phyloP scores from a whole-genome alignment of 2,329 filamentous ascomycete species.

The Akanthomyces dipterigenus region DNA sequence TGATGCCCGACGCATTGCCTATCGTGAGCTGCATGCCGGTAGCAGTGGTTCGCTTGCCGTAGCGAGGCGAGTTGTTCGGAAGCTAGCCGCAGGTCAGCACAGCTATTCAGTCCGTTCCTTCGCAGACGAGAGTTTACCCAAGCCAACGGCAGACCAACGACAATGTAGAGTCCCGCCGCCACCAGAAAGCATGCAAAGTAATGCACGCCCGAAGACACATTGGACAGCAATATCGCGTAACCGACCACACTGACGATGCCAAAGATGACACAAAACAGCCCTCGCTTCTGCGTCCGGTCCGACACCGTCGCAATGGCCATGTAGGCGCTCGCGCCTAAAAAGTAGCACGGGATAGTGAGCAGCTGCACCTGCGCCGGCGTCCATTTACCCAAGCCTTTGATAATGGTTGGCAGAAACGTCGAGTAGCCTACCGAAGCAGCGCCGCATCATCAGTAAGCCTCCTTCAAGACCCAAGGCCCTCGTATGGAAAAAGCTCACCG shows the following conservation, averaged over 20 bases:
- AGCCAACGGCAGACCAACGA: constrained; percentile 49
- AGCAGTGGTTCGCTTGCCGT: constrained; percentile 68
- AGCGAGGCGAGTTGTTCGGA: constrained; percentile 63
- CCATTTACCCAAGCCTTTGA: constrained; percentile 60
- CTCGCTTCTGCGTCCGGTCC: constrained; percentile 60
- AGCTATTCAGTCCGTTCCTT: too few relatives aligned
- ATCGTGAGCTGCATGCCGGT: constrained; percentile 65
- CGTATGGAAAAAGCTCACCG: constrained; percentile 27
- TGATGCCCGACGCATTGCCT: constrained; percentile 65
- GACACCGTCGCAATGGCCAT: constrained; percentile 59
- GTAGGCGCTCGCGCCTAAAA: constrained; percentile 63
- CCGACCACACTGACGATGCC: constrained; percentile 58
- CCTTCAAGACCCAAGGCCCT: not conserved
- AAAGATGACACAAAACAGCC: constrained; percentile 57
- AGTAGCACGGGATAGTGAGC: constrained; percentile 73
- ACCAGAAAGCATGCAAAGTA: constrained; percentile 75
- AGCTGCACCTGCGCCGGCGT: constrained; percentile 61
- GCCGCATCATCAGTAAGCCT: not conserved
- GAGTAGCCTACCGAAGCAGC: constrained; percentile 50
- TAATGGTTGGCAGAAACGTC: constrained; percentile 74
- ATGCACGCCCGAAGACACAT: constrained; percentile 53
- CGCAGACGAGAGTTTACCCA: constrained; percentile 31
- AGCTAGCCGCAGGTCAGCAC: constrained; percentile 25
- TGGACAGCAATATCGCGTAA: constrained; percentile 60
- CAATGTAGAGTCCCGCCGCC: constrained; percentile 62